These are phyloP conservation scores for Aureobasidium sp. DNA, from an alignment of 2,329 filamentous ascomycete species.

Conservation along the genomic window DNA sequence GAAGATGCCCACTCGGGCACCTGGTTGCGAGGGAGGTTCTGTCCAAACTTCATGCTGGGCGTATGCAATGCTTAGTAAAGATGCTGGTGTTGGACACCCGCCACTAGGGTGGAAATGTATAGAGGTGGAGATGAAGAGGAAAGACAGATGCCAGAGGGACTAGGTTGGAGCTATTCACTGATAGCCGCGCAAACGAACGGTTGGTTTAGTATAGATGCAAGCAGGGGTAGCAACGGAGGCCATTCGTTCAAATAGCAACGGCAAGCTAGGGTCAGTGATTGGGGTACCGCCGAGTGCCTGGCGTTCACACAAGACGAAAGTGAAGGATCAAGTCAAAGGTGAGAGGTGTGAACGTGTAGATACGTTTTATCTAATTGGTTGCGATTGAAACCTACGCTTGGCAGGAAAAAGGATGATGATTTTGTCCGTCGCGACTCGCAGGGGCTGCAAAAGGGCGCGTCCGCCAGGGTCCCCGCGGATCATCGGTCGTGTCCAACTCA, in stretches of 20 bases:
- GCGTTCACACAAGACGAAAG: neutral
- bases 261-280: constrained; percentile 3
- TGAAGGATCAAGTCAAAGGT: constrained; percentile 7
- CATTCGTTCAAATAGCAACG: constrained; percentile 11
- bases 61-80: neutral
- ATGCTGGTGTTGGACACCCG: neutral
- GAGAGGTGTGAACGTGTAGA: constrained; percentile 8
- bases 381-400: neutral
- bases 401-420: constrained; percentile 7
- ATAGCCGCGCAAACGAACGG: constrained; percentile 15
- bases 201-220: constrained; percentile 13
- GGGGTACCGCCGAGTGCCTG: neutral
- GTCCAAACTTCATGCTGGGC: constrained; percentile 42
- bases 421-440: constrained; percentile 9
- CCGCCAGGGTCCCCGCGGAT: neutral
- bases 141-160: neutral
- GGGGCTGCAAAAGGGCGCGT: constrained; percentile 5
- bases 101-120: neutral
- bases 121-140: neutral
- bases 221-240: neutral
- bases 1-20: constrained; percentile 78
- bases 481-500: neutral
- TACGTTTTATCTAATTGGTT: neutral
- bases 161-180: neutral
- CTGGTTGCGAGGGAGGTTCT: constrained; percentile 66